phyloP scores from a whole-genome alignment of 768 basidiomycete species.

The Suillus clintonianus region DNA sequence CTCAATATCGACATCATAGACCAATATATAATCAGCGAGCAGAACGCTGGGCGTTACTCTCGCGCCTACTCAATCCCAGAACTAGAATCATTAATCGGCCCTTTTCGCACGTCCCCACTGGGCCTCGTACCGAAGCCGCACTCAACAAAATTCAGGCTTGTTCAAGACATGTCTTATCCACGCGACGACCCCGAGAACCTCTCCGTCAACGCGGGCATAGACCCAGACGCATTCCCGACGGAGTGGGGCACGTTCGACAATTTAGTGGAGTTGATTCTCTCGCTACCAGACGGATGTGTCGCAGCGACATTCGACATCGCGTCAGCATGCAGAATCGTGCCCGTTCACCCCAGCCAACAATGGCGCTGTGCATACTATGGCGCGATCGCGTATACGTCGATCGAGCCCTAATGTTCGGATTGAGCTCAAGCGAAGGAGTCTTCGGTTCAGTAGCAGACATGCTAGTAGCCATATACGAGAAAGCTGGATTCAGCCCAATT shows the following conservation, averaged over 20 bases:
- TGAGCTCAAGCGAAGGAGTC: conserved; percentile 35
- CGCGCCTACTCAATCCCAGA: conserved; percentile 21
- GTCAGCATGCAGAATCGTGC: conserved; percentile 30
- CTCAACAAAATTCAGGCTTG: conserved; percentile 29
- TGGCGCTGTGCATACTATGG: conserved; percentile 32
- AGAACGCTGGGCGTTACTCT: conserved; percentile 36
- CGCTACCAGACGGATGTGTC: conserved; percentile 14
- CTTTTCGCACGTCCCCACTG: conserved; percentile 42
- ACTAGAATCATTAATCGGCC: conserved; percentile 37
- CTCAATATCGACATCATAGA: neutral
- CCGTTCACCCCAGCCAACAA: neutral
- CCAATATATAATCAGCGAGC: conserved; percentile 19
- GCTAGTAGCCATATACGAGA: conserved; percentile 30
- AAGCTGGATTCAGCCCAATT: conserved; percentile 20
- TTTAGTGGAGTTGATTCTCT: conserved; percentile 24
- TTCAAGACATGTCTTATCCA: conserved; percentile 36
- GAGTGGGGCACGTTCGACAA: conserved; percentile 25
- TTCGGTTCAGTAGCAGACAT: conserved; percentile 39
- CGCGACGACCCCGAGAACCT: neutral
- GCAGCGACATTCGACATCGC: conserved; percentile 43
- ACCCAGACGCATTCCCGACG: conserved; percentile 27
- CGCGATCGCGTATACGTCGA: conserved; percentile 32
- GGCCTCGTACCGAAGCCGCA: conserved; percentile 40
- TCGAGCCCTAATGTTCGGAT: conserved; percentile 32
- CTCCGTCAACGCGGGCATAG: conserved; percentile 34